A percentile compares a stretch with the other conserved stretches of the same genome.
phyloP scores from a whole-genome alignment of 768 basidiomycete species.

The Podaxis carcinomalis region DNA sequence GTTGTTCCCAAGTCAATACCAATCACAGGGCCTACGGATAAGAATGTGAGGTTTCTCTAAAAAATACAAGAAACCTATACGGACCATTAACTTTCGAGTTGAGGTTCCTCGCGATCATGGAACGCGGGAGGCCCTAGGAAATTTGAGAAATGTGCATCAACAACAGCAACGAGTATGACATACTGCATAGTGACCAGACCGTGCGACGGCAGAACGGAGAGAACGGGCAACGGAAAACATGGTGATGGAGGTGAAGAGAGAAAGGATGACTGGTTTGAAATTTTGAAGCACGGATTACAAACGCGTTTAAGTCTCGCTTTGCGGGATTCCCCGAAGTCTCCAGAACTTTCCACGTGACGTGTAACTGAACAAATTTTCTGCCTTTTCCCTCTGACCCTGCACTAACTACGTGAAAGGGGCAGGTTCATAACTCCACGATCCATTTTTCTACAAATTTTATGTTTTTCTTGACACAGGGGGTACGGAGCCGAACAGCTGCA shows the following conservation, averaged over 20 bases:
- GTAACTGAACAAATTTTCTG: not conserved
- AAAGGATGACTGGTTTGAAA: slow-evolving; percentile 13
- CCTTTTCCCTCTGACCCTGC: not conserved
- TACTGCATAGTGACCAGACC: slow-evolving; percentile 64
- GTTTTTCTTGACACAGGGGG: not conserved
- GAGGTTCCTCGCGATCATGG: slow-evolving; percentile 85
- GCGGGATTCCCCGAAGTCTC: slow-evolving; percentile 23
- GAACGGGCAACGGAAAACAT: slow-evolving; percentile 74
- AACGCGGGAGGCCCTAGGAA: slow-evolving; percentile 59
- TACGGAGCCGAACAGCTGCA: not conserved
- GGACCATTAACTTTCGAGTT: slow-evolving; percentile 89
- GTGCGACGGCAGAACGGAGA: slow-evolving; percentile 52
- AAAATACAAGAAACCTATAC: slow-evolving; percentile 22
- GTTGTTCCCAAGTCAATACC: slow-evolving; percentile 97
- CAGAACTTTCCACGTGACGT: slow-evolving; percentile 25
- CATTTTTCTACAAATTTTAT: not conserved
- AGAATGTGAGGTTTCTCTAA: not conserved
- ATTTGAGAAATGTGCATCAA: slow-evolving; percentile 8
- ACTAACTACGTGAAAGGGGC: not conserved
- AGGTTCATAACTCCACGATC: too few species aligned
- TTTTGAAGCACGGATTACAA: slow-evolving; percentile 14
- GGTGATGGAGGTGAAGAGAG: slow-evolving; percentile 44
- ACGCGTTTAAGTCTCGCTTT: slow-evolving; percentile 11
- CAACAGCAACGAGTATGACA: slow-evolving; percentile 16
- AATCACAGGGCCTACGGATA: slow-evolving; percentile 69